A percentile compares a stretch with the other conserved stretches of the same genome.
phyloP scores from a whole-genome alignment of 176 grass and related monocot species.

The Stipa capillata region DNA sequence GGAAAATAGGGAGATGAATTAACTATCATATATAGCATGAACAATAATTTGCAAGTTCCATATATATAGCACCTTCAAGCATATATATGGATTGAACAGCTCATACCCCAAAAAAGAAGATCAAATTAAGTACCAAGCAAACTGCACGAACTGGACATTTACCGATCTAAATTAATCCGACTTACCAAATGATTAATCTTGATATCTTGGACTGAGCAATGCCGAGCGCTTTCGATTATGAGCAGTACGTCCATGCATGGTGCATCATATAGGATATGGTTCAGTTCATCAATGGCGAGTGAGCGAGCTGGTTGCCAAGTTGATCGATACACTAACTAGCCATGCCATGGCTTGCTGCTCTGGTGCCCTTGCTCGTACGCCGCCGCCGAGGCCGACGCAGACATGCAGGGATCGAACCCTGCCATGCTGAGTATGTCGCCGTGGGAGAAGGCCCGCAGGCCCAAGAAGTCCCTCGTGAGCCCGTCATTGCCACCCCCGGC shows the following conservation, averaged over 20 bases:
- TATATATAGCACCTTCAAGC: constrained; percentile 16
- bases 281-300: neutral
- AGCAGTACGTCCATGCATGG: neutral
- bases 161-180: constrained; percentile 7
- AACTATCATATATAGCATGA: constrained; percentile 32
- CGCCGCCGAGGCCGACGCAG: constrained; percentile 24
- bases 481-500: constrained; percentile 37
- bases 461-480: constrained; percentile 86
- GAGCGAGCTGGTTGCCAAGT: neutral
- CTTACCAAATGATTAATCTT: constrained; percentile 26
- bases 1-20: neutral
- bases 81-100: constrained; percentile 24
- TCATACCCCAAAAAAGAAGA: constrained; percentile 24
- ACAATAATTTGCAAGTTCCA: constrained; percentile 4
- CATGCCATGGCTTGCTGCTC: constrained; percentile 61
- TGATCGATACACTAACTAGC: constrained; percentile 4
- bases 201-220: neutral
- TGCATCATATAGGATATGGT: neutral
- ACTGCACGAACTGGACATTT: constrained; percentile 14
- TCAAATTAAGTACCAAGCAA: constrained; percentile 20
- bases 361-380: constrained; percentile 58
- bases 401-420: constrained; percentile 63
- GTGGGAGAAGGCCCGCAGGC: constrained; percentile 66
- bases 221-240: neutral
- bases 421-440: constrained; percentile 75